Conservation (phyloP, 345 rosid species). For the Brassica carinata region DNA sequence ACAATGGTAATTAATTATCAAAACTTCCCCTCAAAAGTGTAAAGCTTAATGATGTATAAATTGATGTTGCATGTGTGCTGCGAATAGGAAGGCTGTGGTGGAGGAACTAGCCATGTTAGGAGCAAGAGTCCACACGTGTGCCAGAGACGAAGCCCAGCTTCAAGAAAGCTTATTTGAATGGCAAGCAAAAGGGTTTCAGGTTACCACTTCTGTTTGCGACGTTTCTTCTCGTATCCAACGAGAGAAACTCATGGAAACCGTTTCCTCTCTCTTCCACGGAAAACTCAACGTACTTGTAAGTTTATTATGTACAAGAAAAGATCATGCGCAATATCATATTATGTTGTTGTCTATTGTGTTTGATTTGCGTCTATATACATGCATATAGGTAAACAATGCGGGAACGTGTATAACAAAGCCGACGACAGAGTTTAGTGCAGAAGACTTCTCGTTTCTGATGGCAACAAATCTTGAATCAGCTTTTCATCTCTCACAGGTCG, state of each 20-base stretch:
- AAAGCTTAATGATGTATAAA: not conserved
- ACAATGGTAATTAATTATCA: not conserved
- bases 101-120: conserved; percentile 36
- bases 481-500: conserved; percentile 72
- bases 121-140: conserved; percentile 38
- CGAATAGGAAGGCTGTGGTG: conserved; percentile 37
- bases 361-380: not conserved
- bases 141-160: conserved; percentile 36
- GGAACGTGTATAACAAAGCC: conserved; percentile 72
- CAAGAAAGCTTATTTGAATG: conserved; percentile 28
- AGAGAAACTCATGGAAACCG: conserved; percentile 36
- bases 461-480: conserved; percentile 72
- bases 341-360: not conserved
- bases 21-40: not conserved
- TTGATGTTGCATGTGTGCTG: not conserved
- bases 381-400: conserved; percentile 64
- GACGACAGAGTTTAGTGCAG: conserved; percentile 49
- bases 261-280: conserved; percentile 41
- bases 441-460: conserved; percentile 60
- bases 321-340: not conserved
- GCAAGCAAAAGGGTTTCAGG: conserved; percentile 35
- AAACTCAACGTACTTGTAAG: conserved; percentile 37
- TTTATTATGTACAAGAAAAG: not conserved
- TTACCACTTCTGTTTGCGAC: conserved; percentile 30
- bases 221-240: conserved; percentile 35